Base-by-base conservation (phyloP, 139 green algal species). In the Tetraselmis striata region DNA sequence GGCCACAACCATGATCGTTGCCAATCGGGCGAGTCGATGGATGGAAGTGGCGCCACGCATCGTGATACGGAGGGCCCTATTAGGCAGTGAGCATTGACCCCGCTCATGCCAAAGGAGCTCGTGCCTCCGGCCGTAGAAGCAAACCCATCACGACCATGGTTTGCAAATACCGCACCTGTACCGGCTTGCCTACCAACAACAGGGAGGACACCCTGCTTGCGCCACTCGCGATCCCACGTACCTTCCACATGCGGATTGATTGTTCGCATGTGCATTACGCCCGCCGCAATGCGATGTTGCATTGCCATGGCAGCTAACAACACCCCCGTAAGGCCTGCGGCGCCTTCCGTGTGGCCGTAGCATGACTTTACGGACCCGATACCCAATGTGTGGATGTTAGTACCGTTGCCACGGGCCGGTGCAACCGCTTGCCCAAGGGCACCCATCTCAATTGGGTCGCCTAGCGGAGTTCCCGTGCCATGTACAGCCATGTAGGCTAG, bases 171-270 rank as follows among this genome's bases (percentile, higher is more conserved):
- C 18, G 45, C 45, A 18, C 45, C 45, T 67, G 45, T 67, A 18
- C 45, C 18, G 45, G 45, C 45, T 67, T 67, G 45, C 18, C 45
- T 67, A 18, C 5, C 45, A 67, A 67, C 45, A 25, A 18, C 5
- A 67, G 45, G 45, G 11, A 18, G 11, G 11, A 77, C 74, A 18
- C 74, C 74, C 2, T 2, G 26, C 26, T 29, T 28, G 22, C 74
- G 26, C 74, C 31, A 59, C 32, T 82, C 78, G 25, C 31, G 28
- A 1, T 74, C 28, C 78, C 28, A 28, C 1, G 78, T 82, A 2
- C 78, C 32, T 1, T 30, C 83, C 0, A 95, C 86, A 29, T 95
- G 86, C 0, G 89, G 83, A 87, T 95, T 97, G 27, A 93, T 28
- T 0, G 26, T 76, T 30, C 88, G 84, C 74, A 97, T 86, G 85